Evolutionary conservation across 2,329 filamentous ascomycete species (phyloP), one percentile per base, ranked within the genome.

Genomic region (Decorospora gaudefroyi): DNA sequence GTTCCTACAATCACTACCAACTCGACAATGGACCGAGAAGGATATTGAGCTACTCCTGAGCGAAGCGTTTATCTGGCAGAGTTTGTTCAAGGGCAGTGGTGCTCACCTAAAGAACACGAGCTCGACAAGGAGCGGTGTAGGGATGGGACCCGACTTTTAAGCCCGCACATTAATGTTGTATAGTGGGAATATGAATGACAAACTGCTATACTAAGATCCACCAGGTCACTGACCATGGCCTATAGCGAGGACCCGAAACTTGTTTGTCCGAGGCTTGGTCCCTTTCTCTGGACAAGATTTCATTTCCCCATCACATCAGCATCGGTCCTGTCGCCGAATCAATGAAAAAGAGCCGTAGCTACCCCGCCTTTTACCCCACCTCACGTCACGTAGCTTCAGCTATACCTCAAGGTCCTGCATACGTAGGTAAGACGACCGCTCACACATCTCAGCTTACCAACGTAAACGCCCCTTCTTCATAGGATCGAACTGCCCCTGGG

Each of bases 51-150:
- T 99, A 46, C 77, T 99, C 41, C 78, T 99, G 29, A 96, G 90
- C 66, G 93, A 99, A 74, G 93, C 93, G 3, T 99, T 93, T 63
- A 96, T 99, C 54, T 99, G 93, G 95, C 91, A 99, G 75, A 96
- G 89, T 66, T 76, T 99, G 30, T 99, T 96, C 74, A 90, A 95
- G 63, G 92, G 92, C 35, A 96, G 90, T 7, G 86, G 90, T 41
- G 95, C 93, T 25, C 93, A 99, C 75, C 76, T 99, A 49, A 67
- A 70, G 42, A 70, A 70, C 25, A 70, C 68, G 2, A 63, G 62
- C 11, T 67, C 64, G 15, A 65, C 62, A 50, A 47, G 55, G 8
- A 53, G 49, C 12, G 66, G 63, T 32, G 65, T 71, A 17, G 69
- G 69, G 13, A 71, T 71, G 69, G 69, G 69, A 13, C 69, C 68